Percentiles rank a stretch among this genome's conserved stretches.
These are phyloP conservation scores for Chionographis japonica DNA, from an alignment of 106 monocot genomes.

Conservation along the genomic window DNA sequence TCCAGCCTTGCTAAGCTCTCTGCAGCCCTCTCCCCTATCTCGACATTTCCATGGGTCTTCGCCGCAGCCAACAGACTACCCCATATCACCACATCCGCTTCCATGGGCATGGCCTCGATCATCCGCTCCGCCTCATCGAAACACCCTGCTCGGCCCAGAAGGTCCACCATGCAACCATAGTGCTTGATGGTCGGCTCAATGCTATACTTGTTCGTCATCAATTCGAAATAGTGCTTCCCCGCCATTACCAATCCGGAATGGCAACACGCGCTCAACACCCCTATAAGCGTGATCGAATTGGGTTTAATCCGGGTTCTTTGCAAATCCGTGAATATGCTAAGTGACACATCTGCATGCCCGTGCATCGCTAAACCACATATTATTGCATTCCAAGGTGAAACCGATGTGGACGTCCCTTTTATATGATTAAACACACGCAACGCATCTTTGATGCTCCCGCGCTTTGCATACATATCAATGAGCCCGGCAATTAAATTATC, in stretches of 20 bases:
- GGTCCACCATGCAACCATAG: slow-evolving; percentile 80
- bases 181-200: slow-evolving; percentile 57
- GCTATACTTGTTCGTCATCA: slow-evolving; percentile 43
- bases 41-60: slow-evolving; percentile 44
- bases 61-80: slow-evolving; percentile 60
- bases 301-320: slow-evolving; percentile 32
- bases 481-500: slow-evolving; percentile 48
- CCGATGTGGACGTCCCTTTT: slow-evolving; percentile 1
- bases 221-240: slow-evolving; percentile 41
- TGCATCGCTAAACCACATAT: slow-evolving; percentile 59
- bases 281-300: slow-evolving; percentile 69
- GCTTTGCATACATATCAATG: slow-evolving; percentile 73
- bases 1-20: slow-evolving; percentile 43
- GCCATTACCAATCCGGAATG: slow-evolving; percentile 50
- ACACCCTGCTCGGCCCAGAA: slow-evolving; percentile 53
- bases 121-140: slow-evolving; percentile 58
- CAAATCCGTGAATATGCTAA: slow-evolving; percentile 37
- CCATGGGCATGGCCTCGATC: slow-evolving; percentile 49
- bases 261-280: slow-evolving; percentile 66
- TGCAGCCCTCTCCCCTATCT: slow-evolving; percentile 62
- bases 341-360: slow-evolving; percentile 31
- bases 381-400: slow-evolving; percentile 73
- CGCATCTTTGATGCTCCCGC: slow-evolving; percentile 40
- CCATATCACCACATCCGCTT: slow-evolving; percentile 64
- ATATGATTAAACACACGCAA: slow-evolving; percentile 29